phyloP scores from a whole-genome alignment of 805 yeast genomes.

The Saccharomycopsis amapae region DNA sequence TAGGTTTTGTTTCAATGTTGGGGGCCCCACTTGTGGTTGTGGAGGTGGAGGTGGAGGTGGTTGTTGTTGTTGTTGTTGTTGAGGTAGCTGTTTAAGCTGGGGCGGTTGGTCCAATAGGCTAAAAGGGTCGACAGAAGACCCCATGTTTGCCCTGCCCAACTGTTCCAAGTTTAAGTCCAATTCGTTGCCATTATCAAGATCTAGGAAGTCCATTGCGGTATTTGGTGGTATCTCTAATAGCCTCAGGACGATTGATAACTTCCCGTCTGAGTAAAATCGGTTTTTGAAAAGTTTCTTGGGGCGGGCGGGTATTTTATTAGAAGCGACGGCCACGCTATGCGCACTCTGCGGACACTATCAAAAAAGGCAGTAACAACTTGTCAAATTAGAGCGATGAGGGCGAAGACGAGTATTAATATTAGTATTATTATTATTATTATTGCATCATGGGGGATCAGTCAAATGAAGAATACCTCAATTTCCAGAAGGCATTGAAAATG shows the following conservation, averaged over 20 bases:
- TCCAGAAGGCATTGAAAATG: conserved; percentile 54
- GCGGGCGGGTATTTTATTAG: no score
- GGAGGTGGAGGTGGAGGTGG: not conserved
- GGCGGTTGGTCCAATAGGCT: not conserved
- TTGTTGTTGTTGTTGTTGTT: conserved; percentile 2
- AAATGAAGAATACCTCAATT: conserved; percentile 20
- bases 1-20: no score
- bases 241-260: no score
- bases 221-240: no score
- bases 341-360: not conserved
- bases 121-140: not conserved
- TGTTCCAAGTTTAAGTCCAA: conserved; percentile 13
- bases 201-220: conserved; percentile 14
- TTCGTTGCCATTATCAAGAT: conserved; percentile 6
- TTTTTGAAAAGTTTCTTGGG: no score
- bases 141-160: not conserved
- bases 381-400: no score
- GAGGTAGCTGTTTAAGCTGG: not conserved
- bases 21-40: not conserved
- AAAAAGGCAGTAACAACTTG: not conserved
- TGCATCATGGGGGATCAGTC: not conserved
- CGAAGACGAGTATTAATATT: no score
- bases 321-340: no score
- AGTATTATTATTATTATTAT: no score
- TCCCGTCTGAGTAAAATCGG: no score